Percentiles rank a stretch among this genome's conserved stretches.
These are phyloP conservation scores for Clitoria ternatea DNA, from an alignment of 306 rosid genomes.

Conservation along the genomic window DNA sequence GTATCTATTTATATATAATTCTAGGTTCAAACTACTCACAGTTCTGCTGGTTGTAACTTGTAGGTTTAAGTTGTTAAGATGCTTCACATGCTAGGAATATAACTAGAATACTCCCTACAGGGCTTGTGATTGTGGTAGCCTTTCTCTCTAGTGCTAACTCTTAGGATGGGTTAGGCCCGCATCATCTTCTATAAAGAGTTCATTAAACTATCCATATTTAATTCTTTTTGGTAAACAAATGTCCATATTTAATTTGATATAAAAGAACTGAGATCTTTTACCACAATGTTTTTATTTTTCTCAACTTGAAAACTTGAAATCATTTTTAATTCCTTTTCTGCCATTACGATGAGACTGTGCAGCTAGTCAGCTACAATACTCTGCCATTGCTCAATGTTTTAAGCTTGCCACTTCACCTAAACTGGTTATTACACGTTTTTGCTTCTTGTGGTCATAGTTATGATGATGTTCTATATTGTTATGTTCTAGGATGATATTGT, in stretches of 20 bases:
- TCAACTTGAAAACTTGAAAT: neutral
- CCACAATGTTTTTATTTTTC: neutral
- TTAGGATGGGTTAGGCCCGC: too few relatives aligned
- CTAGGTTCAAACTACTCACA: neutral
- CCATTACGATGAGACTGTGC: neutral
- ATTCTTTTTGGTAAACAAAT: too few relatives aligned
- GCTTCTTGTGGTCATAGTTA: neutral
- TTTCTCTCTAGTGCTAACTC: too few relatives aligned
- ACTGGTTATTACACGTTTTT: neutral
- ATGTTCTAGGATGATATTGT: conserved; percentile 57
- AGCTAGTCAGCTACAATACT: neutral
- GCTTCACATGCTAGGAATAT: too few relatives aligned
- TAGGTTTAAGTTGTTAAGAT: too few relatives aligned
- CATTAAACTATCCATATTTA: too few relatives aligned
- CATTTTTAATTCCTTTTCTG: neutral
- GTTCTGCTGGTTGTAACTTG: neutral
- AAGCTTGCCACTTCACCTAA: conserved; percentile 11
- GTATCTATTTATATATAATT: neutral
- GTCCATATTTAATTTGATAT: too few relatives aligned
- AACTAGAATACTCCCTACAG: too few relatives aligned
- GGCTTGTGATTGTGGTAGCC: too few relatives aligned
- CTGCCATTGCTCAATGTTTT: conserved; percentile 11
- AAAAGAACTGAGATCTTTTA: neutral
- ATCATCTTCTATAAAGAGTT: too few relatives aligned
- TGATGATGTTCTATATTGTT: conserved; percentile 16